Evolutionary conservation across 2,329 filamentous ascomycete species (phyloP).

Genomic region (Alternaria consortialis): DNA sequence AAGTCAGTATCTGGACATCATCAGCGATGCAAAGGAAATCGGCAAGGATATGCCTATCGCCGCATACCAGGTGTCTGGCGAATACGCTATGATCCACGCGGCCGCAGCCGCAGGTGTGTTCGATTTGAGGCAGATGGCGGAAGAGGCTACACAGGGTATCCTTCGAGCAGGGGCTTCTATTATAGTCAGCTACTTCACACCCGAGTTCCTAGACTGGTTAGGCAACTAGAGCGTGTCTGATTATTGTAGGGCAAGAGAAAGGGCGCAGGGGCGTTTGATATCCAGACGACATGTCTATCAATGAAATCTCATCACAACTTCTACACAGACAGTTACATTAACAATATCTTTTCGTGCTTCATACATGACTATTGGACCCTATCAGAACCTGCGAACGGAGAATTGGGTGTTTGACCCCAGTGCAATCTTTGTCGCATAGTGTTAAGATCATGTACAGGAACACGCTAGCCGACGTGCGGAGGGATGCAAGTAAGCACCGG

Average conservation of each 20-base stretch:
- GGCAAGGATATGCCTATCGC: constrained; percentile 91
- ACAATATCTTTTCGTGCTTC: background rate
- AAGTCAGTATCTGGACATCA: constrained; percentile 94
- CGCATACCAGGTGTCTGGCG: constrained; percentile 95
- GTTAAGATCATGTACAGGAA: background rate
- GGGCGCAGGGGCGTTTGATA: constrained; percentile 8
- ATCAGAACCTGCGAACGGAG: background rate
- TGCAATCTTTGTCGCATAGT: background rate
- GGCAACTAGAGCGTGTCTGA: constrained; percentile 32
- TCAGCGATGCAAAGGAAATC: constrained; percentile 94
- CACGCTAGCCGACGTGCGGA: background rate
- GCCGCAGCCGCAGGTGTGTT: constrained; percentile 96
- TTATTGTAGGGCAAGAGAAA: background rate
- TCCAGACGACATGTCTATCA: background rate
- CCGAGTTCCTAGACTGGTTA: constrained; percentile 74
- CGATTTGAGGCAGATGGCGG: constrained; percentile 91
- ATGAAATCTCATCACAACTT: constrained; percentile 5
- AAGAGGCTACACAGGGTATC: constrained; percentile 93
- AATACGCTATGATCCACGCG: constrained; percentile 98
- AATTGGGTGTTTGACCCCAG: background rate
- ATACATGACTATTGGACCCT: background rate
- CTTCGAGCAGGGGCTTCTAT: constrained; percentile 92
- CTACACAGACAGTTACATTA: background rate
- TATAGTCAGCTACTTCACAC: constrained; percentile 92
- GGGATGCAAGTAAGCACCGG: background rate